These are phyloP conservation scores for Stagonosporopsis rhizophila DNA, from an alignment of 2,329 filamentous ascomycete genomes.

Conservation along the genomic window DNA sequence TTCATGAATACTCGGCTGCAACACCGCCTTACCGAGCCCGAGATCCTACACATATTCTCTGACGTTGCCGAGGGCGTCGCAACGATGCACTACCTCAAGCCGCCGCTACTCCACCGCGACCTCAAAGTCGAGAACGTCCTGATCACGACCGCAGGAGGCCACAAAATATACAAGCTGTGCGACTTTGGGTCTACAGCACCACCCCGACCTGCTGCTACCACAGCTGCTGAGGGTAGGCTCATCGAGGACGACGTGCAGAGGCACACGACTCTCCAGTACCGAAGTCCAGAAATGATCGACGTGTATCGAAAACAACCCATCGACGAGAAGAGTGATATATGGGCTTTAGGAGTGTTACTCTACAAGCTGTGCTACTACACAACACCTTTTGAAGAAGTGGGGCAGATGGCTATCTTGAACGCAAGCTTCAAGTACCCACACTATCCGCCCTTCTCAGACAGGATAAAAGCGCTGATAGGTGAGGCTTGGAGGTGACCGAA, in stretches of 20 bases:
- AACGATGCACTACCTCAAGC: slow-evolving; percentile 98
- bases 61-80: slow-evolving; percentile 96
- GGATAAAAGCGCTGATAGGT: slow-evolving; percentile 90
- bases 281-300: slow-evolving; percentile 98
- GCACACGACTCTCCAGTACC: slow-evolving; percentile 96
- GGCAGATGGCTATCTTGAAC: slow-evolving; percentile 95
- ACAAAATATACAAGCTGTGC: slow-evolving; percentile 89
- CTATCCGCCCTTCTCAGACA: slow-evolving; percentile 88
- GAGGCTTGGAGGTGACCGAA: slow-evolving; percentile 39
- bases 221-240: slow-evolving; percentile 84
- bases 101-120: slow-evolving; percentile 88
- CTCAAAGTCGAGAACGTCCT: slow-evolving; percentile 98
- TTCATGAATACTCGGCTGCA: slow-evolving; percentile 99
- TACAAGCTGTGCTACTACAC: slow-evolving; percentile 99
- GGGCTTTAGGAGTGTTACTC: slow-evolving; percentile 91
- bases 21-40: slow-evolving; percentile 94
- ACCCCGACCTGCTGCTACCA: slow-evolving; percentile 83
- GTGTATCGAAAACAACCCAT: slow-evolving; percentile 96
- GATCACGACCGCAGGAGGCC: slow-evolving; percentile 73
- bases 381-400: slow-evolving; percentile 96
- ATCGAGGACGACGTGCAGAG: slow-evolving; percentile 97
- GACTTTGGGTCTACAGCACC: slow-evolving; percentile 94
- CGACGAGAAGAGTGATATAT: slow-evolving; percentile 98
- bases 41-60: slow-evolving; percentile 95
- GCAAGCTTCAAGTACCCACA: slow-evolving; percentile 91